A percentile compares a stretch with the other conserved stretches of the same genome.
Evolutionary conservation across 2,329 filamentous ascomycete genomes (phyloP).

Genomic region (Penicillium sp.): DNA sequence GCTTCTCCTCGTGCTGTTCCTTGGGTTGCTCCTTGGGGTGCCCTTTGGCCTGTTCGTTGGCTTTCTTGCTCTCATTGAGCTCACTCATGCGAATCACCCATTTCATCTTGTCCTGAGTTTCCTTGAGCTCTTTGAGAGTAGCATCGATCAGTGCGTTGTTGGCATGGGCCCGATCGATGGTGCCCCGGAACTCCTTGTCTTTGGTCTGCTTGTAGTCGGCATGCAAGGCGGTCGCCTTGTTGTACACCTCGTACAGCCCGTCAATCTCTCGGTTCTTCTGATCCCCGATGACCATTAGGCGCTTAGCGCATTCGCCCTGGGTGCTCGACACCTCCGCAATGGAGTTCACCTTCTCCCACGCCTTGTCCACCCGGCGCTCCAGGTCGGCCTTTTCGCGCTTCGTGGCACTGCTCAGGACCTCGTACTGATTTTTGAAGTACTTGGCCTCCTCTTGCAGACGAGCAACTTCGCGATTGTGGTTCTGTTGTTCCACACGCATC

Average conservation of each 20-base stretch:
- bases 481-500: conserved; percentile 49
- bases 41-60: conserved; percentile 38
- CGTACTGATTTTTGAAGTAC: conserved; percentile 50
- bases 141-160: conserved; percentile 44
- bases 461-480: conserved; percentile 47
- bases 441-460: conserved; percentile 49
- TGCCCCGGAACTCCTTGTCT: conserved; percentile 46
- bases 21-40: conserved; percentile 7
- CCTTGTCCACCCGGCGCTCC: conserved; percentile 45
- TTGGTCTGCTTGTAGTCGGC: conserved; percentile 50
- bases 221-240: conserved; percentile 48
- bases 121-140: conserved; percentile 48
- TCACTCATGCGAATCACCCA: conserved; percentile 52
- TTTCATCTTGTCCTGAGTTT: conserved; percentile 54
- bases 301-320: conserved; percentile 45
- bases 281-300: conserved; percentile 53
- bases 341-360: conserved; percentile 43
- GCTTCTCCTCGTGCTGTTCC: conserved; percentile 35
- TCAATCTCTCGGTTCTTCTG: conserved; percentile 54
- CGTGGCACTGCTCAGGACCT: conserved; percentile 48
- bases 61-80: not conserved
- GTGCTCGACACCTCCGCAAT: conserved; percentile 46
- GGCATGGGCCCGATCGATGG: conserved; percentile 39
- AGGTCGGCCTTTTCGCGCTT: conserved; percentile 51
- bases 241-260: conserved; percentile 47